Evolutionary conservation across 2,329 filamentous ascomycete genomes (phyloP), one percentile per base, ranked within the genome.

Genomic region (Claviceps sp.): DNA sequence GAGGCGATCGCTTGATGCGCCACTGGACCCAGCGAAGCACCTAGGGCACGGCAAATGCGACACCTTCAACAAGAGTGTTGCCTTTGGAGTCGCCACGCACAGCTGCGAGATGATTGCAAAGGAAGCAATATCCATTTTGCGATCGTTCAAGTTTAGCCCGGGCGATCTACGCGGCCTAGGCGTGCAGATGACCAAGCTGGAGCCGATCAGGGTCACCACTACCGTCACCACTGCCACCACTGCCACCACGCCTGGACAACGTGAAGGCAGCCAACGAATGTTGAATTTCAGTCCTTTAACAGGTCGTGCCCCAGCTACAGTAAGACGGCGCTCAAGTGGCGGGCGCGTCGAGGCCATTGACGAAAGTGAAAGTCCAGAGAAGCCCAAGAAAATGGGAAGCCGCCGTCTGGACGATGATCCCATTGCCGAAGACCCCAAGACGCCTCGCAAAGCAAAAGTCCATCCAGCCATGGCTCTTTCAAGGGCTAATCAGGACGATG

Each of bases 1-100:
- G 89, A 80, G 85, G 55, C 81, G 91, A 55, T 81, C 90, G 16
- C 73, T 82, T 22, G 86, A 95, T 68, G 91, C 93, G 16, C 93
- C 93, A 0, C 70, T 96, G 16, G 90, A 97, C 63, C 88, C 93
- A 2, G 82, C 85, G 0, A 98, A 98, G 63, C 89, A 96, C 67
- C 75, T 98, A 1, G 93, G 93, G 0, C 93, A 97, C 67, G 93
- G 93, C 1, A 91, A 89, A 67, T 98, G 93, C 62, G 93, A 98
- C 63, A 86, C 82, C 0, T 94, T 90, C 72, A 97, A 88, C 71
- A 97, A 94, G 66, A 95, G 88, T 59, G 67, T 85, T 8, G 65
- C 82, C 1, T 84, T 98, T 55, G 90, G 91, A 1, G 81, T 96
- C 16, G 82, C 90, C 4, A 97, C 91, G 0, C 85, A 94, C 63